Evolutionary conservation across 495 filamentous ascomycete species (phyloP), one percentile per base, ranked within the genome.

Genomic region (Massariosphaeria phaeospora): DNA sequence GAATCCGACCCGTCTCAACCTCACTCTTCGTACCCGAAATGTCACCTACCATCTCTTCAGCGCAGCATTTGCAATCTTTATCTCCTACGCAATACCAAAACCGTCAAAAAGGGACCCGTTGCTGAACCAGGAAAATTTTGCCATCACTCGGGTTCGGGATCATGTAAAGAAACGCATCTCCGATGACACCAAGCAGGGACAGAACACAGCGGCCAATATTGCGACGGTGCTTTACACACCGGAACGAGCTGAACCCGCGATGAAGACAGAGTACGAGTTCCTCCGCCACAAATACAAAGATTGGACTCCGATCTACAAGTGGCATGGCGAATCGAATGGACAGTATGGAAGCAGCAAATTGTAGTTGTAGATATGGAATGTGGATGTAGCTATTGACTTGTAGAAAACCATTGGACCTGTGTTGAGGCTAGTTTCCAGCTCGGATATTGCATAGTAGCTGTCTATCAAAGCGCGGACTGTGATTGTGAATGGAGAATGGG

Each of bases 1-100:
- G 9, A 7, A 21, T 25, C 40, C 40, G 12, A 44, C 10, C 12
- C 40, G 26, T 26, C 40, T 44, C 40, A 10, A 26, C 12, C 17
- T 23, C 20, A 44, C 26, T 20, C 23, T 21, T 4, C 40, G 40
- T 4, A 23, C 40, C 5, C 21, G 40, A 24, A 44, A 44, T 15
- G 40, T 44, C 7, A 44, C 40, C 3, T 44, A 44, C 15, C 23
- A 44, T 15, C 23, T 44, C 17, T 44, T 44, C 20, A 44, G 40
- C 20, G 23, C 15, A 3, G 3, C 20, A 11, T 44, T 44, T 15
- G 40, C 40, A 24, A 11, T 9, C 20, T 4, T 15, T 6, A 25
- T 25, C 8, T 3, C 20, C n/a, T 7, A 8, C 5, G n/a, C 7
- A 15, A 39, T 44, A 4, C 40, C 40, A 44, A 23, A 7, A 6